phyloP scores from a whole-genome alignment of 148 eudicot genomes.

The Cornus kousa region DNA sequence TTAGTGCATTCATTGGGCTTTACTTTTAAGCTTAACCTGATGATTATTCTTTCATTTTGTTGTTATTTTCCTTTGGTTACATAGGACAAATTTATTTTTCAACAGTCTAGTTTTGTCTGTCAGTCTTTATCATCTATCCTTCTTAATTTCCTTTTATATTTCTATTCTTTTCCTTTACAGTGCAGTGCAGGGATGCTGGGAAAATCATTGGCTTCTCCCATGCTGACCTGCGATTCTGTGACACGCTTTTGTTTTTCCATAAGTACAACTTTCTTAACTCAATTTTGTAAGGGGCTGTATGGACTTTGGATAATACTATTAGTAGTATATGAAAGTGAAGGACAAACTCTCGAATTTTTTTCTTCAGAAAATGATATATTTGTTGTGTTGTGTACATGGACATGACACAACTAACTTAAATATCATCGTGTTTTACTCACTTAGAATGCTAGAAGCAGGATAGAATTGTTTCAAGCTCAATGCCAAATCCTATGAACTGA shows the following conservation, averaged over 20 bases:
- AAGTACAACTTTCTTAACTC: conserved; percentile 19
- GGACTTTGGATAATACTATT: background rate
- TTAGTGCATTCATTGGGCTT: background rate
- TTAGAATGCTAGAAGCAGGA: background rate
- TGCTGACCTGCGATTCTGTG: conserved; percentile 30
- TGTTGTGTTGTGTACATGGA: too few species aligned
- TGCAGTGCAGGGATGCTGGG: conserved; percentile 71
- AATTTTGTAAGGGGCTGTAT: background rate
- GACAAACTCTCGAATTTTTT: background rate
- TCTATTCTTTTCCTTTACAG: background rate
- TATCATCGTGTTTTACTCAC: background rate
- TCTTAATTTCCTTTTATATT: too few species aligned
- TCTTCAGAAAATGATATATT: background rate
- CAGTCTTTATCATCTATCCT: background rate
- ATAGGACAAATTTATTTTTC: background rate
- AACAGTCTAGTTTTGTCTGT: background rate
- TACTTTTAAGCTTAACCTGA: background rate
- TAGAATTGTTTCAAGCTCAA: too few species aligned
- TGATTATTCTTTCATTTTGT: too few species aligned
- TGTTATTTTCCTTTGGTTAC: too few species aligned
- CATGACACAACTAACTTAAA: too few species aligned
- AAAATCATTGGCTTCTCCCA: conserved; percentile 38
- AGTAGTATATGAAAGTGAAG: background rate
- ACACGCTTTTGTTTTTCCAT: conserved; percentile 33
- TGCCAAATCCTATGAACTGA: too few species aligned